phyloP scores from a whole-genome alignment of 2,329 filamentous ascomycete species.

The Penicillium decumbens region DNA sequence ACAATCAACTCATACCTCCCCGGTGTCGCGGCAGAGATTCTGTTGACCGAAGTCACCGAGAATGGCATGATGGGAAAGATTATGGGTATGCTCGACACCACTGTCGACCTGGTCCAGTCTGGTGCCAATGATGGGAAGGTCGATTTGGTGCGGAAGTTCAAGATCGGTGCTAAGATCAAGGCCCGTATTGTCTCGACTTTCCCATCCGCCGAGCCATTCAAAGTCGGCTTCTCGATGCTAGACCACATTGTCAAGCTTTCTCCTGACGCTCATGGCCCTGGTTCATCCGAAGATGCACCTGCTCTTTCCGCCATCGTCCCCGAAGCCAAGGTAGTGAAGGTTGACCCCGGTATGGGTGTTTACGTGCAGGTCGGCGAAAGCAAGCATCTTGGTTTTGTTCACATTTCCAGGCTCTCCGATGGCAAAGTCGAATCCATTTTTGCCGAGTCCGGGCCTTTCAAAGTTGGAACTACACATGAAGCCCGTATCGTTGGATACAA shows the following conservation, averaged over 20 bases:
- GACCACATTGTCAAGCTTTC: conserved; percentile 73
- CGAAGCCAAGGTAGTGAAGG: conserved; percentile 71
- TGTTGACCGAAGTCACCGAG: conserved; percentile 69
- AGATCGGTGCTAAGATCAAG: conserved; percentile 76
- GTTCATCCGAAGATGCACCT: conserved; percentile 45
- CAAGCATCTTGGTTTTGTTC: conserved; percentile 75
- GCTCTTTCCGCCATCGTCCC: conserved; percentile 66
- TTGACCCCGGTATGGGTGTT: conserved; percentile 74
- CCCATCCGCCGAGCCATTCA: conserved; percentile 70
- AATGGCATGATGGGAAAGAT: conserved; percentile 84
- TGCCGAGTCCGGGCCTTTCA: conserved; percentile 70
- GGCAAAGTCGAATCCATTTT: conserved; percentile 81
- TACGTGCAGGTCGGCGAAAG: conserved; percentile 68
- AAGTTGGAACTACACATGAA: conserved; percentile 70
- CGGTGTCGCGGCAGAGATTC: conserved; percentile 80
- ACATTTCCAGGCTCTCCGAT: conserved; percentile 89
- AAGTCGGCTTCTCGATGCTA: conserved; percentile 80
- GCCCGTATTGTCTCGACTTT: conserved; percentile 86
- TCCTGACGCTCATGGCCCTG: conserved; percentile 29
- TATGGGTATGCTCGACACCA: conserved; percentile 85
- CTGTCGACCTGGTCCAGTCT: conserved; percentile 85
- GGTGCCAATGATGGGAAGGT: conserved; percentile 65
- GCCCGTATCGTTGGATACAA: conserved; percentile 85
- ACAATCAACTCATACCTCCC: conserved; percentile 88
- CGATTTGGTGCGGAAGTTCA: conserved; percentile 72